A percentile compares a stretch with the other conserved stretches of the same genome.
Evolutionary conservation across 352 stramenopile species (phyloP).

Genomic region (Saprolegnia parasitica): DNA sequence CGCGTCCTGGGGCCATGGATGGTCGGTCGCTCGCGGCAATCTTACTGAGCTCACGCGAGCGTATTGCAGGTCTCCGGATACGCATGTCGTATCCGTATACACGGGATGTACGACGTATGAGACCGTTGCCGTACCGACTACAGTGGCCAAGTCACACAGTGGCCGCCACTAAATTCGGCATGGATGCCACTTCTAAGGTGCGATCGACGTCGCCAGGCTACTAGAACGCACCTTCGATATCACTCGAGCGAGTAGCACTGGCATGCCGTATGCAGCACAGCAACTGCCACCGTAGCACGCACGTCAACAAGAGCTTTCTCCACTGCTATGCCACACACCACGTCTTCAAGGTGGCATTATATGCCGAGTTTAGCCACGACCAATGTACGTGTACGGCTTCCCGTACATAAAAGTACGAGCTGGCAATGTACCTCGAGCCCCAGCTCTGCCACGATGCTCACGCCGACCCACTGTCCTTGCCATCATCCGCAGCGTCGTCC

Average conservation of each 20-base stretch:
- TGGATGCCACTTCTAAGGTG: background rate
- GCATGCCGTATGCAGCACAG: too few species aligned
- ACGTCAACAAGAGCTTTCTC: too few species aligned
- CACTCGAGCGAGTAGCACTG: too few species aligned
- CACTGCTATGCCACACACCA: too few species aligned
- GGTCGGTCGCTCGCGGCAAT: background rate
- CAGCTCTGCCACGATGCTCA: background rate
- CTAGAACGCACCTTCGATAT: too few species aligned
- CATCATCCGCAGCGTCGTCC: background rate
- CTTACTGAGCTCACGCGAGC: background rate
- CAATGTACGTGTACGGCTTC: too few species aligned
- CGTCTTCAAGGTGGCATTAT: too few species aligned
- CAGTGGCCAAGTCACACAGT: background rate
- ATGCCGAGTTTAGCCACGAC: too few species aligned
- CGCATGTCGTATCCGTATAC: background rate
- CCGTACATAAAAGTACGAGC: background rate
- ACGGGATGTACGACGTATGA: background rate
- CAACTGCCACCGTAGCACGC: too few species aligned
- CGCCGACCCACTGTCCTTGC: background rate
- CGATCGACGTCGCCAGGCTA: too few species aligned
- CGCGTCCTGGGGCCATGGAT: conserved; percentile 3
- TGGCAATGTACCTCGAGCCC: background rate
- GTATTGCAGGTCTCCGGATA: background rate
- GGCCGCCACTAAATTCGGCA: background rate
- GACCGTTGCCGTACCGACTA: background rate